Conservation (phyloP, 352 stramenopile genomes). For the Pythium aphanidermatum region DNA sequence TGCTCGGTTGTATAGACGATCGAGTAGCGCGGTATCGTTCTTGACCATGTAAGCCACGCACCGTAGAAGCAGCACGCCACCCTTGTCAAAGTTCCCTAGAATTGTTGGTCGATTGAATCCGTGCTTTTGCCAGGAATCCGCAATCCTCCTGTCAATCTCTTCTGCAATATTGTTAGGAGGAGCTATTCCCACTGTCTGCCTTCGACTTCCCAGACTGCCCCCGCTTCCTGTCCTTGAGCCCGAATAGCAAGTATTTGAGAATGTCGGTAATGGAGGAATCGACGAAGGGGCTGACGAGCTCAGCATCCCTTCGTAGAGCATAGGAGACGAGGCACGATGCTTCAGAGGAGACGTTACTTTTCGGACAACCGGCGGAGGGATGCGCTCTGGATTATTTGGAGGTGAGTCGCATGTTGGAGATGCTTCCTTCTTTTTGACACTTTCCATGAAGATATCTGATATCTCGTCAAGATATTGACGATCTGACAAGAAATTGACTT, state of each 20-base stretch:
- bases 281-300: slow-evolving; percentile 8
- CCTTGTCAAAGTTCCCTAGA: slow-evolving; percentile 73
- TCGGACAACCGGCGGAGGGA: slow-evolving; percentile 13
- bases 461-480: slow-evolving; percentile 61
- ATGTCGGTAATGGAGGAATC: slow-evolving; percentile 6
- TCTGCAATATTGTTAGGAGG: slow-evolving; percentile 16
- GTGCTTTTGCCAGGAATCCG: slow-evolving; percentile 69
- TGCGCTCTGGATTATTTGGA: slow-evolving; percentile 16
- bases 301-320: slow-evolving; percentile 15
- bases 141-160: slow-evolving; percentile 27
- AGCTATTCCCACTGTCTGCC: slow-evolving; percentile 26
- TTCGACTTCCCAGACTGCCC: slow-evolving; percentile 19
- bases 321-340: slow-evolving; percentile 21
- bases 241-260: background rate
- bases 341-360: slow-evolving; percentile 18
- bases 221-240: slow-evolving; percentile 10
- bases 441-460: slow-evolving; percentile 44
- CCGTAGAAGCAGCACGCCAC: slow-evolving; percentile 61
- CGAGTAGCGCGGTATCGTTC: slow-evolving; percentile 35
- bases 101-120: slow-evolving; percentile 62
- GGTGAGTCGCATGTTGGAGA: slow-evolving; percentile 11
- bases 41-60: slow-evolving; percentile 64
- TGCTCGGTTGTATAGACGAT: slow-evolving; percentile 43
- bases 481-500: slow-evolving; percentile 63
- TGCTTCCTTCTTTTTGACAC: slow-evolving; percentile 23